Evolutionary conservation across 371 early-diverging fungal genomes (phyloP), one percentile per base, ranked within the genome.

Genomic region (Mucor saturninus): DNA sequence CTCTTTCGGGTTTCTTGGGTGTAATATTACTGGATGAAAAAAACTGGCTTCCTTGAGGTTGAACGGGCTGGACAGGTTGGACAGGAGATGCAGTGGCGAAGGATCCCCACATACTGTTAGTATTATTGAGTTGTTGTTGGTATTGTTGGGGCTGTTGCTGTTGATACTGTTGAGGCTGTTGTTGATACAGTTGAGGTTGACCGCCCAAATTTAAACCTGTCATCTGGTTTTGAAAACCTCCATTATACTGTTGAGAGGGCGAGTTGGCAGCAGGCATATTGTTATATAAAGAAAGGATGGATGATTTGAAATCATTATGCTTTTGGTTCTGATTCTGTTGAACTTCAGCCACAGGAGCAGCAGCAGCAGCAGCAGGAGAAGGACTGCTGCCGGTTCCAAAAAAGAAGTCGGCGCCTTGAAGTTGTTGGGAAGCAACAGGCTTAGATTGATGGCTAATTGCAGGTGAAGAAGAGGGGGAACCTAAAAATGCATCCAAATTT

Each of bases 211-310:
- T 69, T 13, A 78, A 63, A 21, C 77, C 75, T 11, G 75, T 62
- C 53, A 78, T 49, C 59, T 81, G 81, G 39, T 68, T 76, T 38
- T 74, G 73, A 13, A 64, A 75, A 38, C 52, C 69, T n/a, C 60
- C 67, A 43, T 59, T 52, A 40, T 62, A 52, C 45, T 53, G 54
- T 8, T 46, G 53, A 45, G 43, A 32, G 8, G 53, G 55, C 14
- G 66, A 56, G 32, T 40, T 31, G 54, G 62, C 69, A 58, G 63
- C 73, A 70, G 61, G 63, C 46, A 65, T 70, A 29, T 42, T 59
- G 48, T 67, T 71, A 48, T 86, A 86, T 32, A 86, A 56, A 4
- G 87, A 86, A 29, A 86, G 69, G 66, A 86, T 85, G 8, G 83
- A 83, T 15, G 83, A 81, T 57, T 84, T 84, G 61, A 85, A 68